phyloP scores from a whole-genome alignment of 805 yeast genomes.

The Lachancea waltii region DNA sequence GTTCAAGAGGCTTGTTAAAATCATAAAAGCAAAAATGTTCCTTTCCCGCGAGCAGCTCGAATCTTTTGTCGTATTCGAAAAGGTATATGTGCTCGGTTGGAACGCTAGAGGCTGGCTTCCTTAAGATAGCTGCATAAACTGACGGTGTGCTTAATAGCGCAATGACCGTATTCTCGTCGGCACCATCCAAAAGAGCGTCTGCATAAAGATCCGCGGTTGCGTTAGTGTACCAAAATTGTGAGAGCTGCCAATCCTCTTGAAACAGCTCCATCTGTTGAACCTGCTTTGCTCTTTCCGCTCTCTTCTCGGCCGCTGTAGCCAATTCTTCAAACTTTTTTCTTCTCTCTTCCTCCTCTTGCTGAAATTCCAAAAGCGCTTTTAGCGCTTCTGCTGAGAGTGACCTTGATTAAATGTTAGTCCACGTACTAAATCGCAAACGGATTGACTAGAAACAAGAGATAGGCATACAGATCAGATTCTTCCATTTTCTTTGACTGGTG shows the following conservation, averaged over 20 bases:
- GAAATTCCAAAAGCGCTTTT: slow-evolving; percentile 58
- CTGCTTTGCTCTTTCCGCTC: slow-evolving; percentile 25
- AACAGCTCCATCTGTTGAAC: slow-evolving; percentile 61
- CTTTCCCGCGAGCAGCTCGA: slow-evolving; percentile 62
- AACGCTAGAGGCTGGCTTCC: slow-evolving; percentile 41
- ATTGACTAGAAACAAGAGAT: neutral
- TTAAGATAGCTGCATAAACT: slow-evolving; percentile 74
- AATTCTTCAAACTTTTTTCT: slow-evolving; percentile 50
- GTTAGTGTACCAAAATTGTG: slow-evolving; percentile 87
- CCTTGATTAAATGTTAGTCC: slow-evolving; percentile 11
- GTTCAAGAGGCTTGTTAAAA: slow-evolving; percentile 58
- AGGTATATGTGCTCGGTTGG: slow-evolving; percentile 69
- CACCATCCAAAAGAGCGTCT: slow-evolving; percentile 67
- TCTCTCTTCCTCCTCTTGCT: slow-evolving; percentile 53
- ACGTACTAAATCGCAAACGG: too few species aligned
- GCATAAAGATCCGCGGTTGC: slow-evolving; percentile 64
- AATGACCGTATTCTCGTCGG: slow-evolving; percentile 61
- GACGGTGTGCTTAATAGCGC: slow-evolving; percentile 87
- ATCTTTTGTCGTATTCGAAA: slow-evolving; percentile 74
- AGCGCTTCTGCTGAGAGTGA: slow-evolving; percentile 42
- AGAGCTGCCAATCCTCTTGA: slow-evolving; percentile 89
- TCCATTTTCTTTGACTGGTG: too few species aligned
- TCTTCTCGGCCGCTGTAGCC: slow-evolving; percentile 50
- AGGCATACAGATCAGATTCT: neutral
- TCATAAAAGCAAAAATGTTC: slow-evolving; percentile 68